Conservation (phyloP, 371 early-diverging fungal genomes). For the Globomyces sp. region DNA sequence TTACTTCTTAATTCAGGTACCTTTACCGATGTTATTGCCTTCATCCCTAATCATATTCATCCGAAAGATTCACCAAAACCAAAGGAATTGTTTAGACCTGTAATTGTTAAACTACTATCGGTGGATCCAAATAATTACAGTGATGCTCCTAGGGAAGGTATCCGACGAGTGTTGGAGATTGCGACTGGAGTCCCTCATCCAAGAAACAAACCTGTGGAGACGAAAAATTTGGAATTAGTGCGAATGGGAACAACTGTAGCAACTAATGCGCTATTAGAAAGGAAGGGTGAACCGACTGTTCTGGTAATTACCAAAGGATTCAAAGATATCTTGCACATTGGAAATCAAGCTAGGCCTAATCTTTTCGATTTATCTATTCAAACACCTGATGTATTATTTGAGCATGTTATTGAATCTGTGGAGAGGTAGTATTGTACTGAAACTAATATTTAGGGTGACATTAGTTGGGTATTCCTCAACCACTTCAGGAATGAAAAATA, state of each 20-base stretch:
- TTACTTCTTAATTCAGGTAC: slow-evolving; percentile 16
- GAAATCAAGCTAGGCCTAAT: slow-evolving; percentile 89
- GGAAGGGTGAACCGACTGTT: slow-evolving; percentile 83
- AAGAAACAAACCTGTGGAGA: slow-evolving; percentile 72
- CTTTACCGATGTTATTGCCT: slow-evolving; percentile 46
- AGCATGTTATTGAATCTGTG: slow-evolving; percentile 81
- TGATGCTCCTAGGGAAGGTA: slow-evolving; percentile 94
- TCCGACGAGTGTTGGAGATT: slow-evolving; percentile 78
- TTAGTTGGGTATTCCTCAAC: slow-evolving; percentile 73
- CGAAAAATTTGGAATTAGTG: slow-evolving; percentile 70
- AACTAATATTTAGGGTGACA: slow-evolving; percentile 53
- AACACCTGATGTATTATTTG: slow-evolving; percentile 83
- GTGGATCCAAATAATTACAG: slow-evolving; percentile 90
- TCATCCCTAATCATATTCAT: slow-evolving; percentile 27
- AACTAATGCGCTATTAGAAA: slow-evolving; percentile 77
- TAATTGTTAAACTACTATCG: slow-evolving; percentile 78
- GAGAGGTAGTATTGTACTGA: slow-evolving; percentile 44
- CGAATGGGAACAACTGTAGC: slow-evolving; percentile 98
- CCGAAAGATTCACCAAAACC: slow-evolving; percentile 8
- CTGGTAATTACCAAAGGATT: slow-evolving; percentile 91
- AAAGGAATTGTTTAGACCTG: slow-evolving; percentile 19
- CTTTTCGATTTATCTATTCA: slow-evolving; percentile 89
- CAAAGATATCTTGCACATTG: slow-evolving; percentile 65
- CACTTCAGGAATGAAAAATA: slow-evolving; percentile 43
- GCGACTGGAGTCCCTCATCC: slow-evolving; percentile 73